Evolutionary conservation across 768 basidiomycete genomes (phyloP).

Genomic region (Leucocoprinus sp.): DNA sequence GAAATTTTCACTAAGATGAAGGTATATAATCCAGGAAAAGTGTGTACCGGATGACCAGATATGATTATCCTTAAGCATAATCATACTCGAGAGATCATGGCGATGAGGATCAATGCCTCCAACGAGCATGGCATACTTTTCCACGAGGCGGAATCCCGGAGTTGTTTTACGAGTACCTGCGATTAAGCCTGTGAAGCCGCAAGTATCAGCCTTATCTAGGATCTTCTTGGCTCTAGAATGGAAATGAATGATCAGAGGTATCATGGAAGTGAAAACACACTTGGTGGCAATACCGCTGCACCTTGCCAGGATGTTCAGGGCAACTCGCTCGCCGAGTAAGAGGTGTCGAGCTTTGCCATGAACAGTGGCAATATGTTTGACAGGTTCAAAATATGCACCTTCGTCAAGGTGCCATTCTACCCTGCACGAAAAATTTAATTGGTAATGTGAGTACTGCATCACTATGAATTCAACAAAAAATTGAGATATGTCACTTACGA

Average conservation of each 20-base stretch:
- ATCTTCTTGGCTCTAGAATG: constrained; percentile 66
- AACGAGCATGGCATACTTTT: constrained; percentile 98
- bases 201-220: constrained; percentile 66
- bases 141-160: constrained; percentile 92
- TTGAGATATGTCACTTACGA: constrained; percentile 41
- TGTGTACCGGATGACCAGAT: constrained; percentile 87
- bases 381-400: constrained; percentile 71
- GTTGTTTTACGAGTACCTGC: constrained; percentile 98
- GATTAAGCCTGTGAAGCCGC: constrained; percentile 80
- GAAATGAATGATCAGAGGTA: not conserved
- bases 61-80: constrained; percentile 99
- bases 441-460: not conserved
- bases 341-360: constrained; percentile 82
- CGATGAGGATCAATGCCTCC: constrained; percentile 95
- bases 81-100: constrained; percentile 97
- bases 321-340: constrained; percentile 87
- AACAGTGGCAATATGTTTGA: constrained; percentile 86
- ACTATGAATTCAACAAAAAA: not conserved
- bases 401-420: constrained; percentile 93
- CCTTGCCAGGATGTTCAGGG: constrained; percentile 86
- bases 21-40: constrained; percentile 5
- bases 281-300: constrained; percentile 97
- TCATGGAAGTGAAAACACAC: constrained; percentile 34
- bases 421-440: constrained; percentile 29
- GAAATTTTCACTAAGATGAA: constrained; percentile 5